Conservation (phyloP, 2,329 filamentous ascomycete genomes). For the Aschersonia sp. region DNA sequence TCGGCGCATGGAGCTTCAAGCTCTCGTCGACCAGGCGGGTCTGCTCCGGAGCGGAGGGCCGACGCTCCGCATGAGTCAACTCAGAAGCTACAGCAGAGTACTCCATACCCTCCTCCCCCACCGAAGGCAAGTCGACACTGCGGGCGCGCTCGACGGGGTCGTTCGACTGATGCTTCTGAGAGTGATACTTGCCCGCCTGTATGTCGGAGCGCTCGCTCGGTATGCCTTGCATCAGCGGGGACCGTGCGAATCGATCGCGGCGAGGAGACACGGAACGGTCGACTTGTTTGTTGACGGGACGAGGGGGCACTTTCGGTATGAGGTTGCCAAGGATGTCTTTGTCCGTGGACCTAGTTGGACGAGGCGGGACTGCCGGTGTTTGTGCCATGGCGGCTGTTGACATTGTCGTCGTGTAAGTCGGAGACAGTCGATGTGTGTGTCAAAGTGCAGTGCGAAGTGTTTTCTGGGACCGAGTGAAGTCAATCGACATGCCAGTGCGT, state of each 20-base stretch:
- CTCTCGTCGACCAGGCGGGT: constrained; percentile 68
- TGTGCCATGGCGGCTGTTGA: constrained; percentile 33
- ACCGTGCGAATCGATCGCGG: constrained; percentile 68
- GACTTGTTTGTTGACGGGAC: constrained; percentile 54
- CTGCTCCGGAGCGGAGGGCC: constrained; percentile 45
- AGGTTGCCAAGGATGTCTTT: constrained; percentile 20
- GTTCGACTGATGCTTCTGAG: constrained; percentile 15
- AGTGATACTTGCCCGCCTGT: constrained; percentile 20
- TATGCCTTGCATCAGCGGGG: constrained; percentile 67
- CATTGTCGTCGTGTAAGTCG: constrained; percentile 18
- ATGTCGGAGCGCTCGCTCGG: constrained; percentile 24
- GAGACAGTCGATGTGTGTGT: neutral
- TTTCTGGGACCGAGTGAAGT: too few relatives aligned
- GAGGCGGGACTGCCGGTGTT: constrained; percentile 41
- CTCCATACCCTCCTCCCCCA: constrained; percentile 83
- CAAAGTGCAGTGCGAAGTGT: neutral
- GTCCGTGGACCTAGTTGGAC: constrained; percentile 36
- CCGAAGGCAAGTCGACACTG: constrained; percentile 69
- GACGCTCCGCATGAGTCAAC: constrained; percentile 14
- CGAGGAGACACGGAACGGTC: constrained; percentile 67
- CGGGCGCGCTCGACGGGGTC: constrained; percentile 46
- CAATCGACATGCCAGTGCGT: too few relatives aligned
- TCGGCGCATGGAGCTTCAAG: constrained; percentile 77
- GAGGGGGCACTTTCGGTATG: constrained; percentile 63
- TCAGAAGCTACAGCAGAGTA: constrained; percentile 52